Base-by-base conservation (phyloP, 495 filamentous ascomycete species). In the Letharia lupina region DNA sequence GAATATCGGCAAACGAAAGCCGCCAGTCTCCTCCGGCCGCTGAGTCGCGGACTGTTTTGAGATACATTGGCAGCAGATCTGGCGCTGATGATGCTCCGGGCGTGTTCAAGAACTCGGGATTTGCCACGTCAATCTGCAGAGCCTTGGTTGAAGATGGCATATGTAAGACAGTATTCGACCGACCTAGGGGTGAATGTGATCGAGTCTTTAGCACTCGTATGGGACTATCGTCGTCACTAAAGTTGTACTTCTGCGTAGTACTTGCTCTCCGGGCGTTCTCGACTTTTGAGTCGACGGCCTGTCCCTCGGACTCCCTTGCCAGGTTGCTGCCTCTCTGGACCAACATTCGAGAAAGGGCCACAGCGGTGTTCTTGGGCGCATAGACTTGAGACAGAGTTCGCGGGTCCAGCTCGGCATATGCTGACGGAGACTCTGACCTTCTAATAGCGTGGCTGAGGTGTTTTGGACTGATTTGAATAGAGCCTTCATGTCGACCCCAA, bases 391-490 rank as follows among this genome's bases (percentile, higher is more conserved):
- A 45, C 12, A 48, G 47, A 15, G 35, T n/a, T 28, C 42, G 28
- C n/a, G 42, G 40, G 41, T 59, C 62, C 4, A 65, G 54, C 42
- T 65, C 62, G 15, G 31, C 45, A 35, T 59, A 63, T 41, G 48
- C 39, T 52, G 65, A 42, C 23, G 50, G 63, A 6, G 66, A 66
- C 11, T 63, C 67, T 33, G 66, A 62, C 15, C 66, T 58, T 33
- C 50, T 58, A 12, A 68, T 52, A 39, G 67, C 62, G 15, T 59
- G 63, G 44, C 63, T 58, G 28, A 65, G 63, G 48, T 66, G 50
- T 35, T 60, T 63, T 39, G 69, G 69, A 33, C 65, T 65, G 50
- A 70, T 62, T 23, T 68, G 62, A 16, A 68, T 37, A 1, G 69
- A 59, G 31, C 66, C 69, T 63, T 68, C 52, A 13, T 68, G 63